These are phyloP conservation scores for Coniosporium tulheliwenetii DNA, from an alignment of 2,329 filamentous ascomycete genomes.

Conservation along the genomic window DNA sequence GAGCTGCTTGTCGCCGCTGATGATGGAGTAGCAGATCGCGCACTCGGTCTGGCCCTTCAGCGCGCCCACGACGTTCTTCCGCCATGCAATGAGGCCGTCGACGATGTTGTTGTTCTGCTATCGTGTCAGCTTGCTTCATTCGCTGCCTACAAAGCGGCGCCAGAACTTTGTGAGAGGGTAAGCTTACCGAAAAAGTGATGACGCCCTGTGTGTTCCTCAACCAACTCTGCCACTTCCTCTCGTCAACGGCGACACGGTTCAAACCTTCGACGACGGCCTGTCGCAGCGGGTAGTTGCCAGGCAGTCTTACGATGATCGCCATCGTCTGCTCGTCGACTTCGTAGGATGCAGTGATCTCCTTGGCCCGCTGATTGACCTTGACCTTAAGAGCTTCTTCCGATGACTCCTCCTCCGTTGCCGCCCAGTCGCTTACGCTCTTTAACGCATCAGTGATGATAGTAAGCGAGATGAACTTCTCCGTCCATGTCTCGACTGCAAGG, in stretches of 20 bases:
- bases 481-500: conserved; percentile 69
- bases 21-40: conserved; percentile 92
- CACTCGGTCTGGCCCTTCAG: conserved; percentile 91
- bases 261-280: conserved; percentile 60
- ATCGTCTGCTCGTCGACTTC: conserved; percentile 78
- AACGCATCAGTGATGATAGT: conserved; percentile 51
- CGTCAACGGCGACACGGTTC: conserved; percentile 72
- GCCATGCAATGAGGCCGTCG: conserved; percentile 74
- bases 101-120: conserved; percentile 60
- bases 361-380: conserved; percentile 53
- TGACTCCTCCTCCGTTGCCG: conserved; percentile 21
- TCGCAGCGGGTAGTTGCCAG: conserved; percentile 68
- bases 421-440: conserved; percentile 54
- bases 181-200: conserved; percentile 65
- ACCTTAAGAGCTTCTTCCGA: conserved; percentile 40
- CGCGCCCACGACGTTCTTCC: conserved; percentile 71
- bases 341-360: conserved; percentile 72
- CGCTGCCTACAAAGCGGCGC: no score
- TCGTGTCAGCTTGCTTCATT: background rate
- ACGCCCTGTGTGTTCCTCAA: conserved; percentile 76
- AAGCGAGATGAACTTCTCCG: conserved; percentile 65
- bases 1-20: conserved; percentile 73
- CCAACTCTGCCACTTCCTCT: conserved; percentile 89
- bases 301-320: conserved; percentile 67
- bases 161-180: background rate